Evolutionary conservation across 2,329 filamentous ascomycete genomes (phyloP).

Genomic region (Capronia americana): DNA sequence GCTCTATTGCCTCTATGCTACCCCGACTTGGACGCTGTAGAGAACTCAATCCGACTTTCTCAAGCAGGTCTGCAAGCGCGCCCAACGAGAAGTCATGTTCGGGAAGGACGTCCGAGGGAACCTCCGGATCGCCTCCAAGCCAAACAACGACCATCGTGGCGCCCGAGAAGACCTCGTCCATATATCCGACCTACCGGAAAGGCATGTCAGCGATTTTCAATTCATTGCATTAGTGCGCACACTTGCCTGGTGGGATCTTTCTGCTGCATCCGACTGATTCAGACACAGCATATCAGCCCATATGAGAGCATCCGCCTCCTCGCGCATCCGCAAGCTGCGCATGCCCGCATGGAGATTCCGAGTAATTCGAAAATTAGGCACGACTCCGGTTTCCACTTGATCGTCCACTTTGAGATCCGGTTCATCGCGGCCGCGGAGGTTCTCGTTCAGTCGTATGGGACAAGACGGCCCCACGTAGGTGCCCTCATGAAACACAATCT

Average conservation of each 20-base stretch:
- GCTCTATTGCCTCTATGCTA: not conserved
- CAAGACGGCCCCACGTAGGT: not conserved
- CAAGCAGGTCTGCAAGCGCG: not conserved
- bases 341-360: not conserved
- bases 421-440: not conserved
- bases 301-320: not conserved
- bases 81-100: not conserved
- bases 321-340: not conserved
- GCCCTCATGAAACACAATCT: not conserved
- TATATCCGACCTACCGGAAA: not conserved
- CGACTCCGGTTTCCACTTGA: not conserved
- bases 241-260: constrained; percentile 2
- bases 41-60: not conserved
- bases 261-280: not conserved
- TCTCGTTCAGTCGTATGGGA: not conserved
- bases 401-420: not conserved
- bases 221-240: not conserved
- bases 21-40: fast-evolving
- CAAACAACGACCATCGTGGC: not conserved
- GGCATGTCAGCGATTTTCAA: not conserved
- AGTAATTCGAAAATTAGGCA: not conserved
- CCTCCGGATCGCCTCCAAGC: constrained; percentile 1
- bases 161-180: not conserved
- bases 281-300: constrained; percentile 6
- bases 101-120: not conserved